phyloP scores from a whole-genome alignment of 2,329 filamentous ascomycete species.

The Sarocladiaceae sp. region DNA sequence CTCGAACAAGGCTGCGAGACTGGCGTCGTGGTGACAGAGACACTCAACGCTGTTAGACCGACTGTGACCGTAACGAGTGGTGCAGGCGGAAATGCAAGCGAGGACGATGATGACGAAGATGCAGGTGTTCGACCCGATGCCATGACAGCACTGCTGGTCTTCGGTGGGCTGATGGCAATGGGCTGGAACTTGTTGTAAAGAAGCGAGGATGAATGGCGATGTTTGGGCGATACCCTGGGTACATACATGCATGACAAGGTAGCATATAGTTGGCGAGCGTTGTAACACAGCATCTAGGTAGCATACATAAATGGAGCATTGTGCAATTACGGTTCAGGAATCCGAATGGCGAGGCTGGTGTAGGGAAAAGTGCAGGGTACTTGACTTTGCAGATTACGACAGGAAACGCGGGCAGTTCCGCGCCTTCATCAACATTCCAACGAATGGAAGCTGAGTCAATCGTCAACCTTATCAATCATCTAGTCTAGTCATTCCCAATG shows the following conservation, averaged over 20 bases:
- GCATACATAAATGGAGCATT: neutral
- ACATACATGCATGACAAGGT: neutral
- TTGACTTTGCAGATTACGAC: no score
- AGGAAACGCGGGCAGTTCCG: no score
- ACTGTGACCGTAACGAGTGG: constrained; percentile 3
- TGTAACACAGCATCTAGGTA: no score
- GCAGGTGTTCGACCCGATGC: constrained; percentile 1
- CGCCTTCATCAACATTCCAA: no score
- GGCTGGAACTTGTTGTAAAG: neutral
- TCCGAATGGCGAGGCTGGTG: no score
- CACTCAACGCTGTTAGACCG: constrained; percentile 8
- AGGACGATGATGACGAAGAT: neutral
- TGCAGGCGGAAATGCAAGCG: neutral
- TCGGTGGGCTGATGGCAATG: constrained; percentile 3
- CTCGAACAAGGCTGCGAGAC: constrained; percentile 18
- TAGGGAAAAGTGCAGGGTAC: neutral
- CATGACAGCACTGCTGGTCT: constrained; percentile 2
- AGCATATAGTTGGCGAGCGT: no score
- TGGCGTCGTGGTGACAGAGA: constrained; percentile 19
- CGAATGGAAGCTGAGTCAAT: no score
- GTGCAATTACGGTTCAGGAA: no score
- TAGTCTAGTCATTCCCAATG: no score
- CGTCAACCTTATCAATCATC: no score
- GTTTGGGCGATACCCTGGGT: neutral
- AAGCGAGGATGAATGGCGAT: neutral